Evolutionary conservation across 106 monocot species (phyloP), one percentile per base, ranked within the genome.

Genomic region (Acanthochlamys bracteata): DNA sequence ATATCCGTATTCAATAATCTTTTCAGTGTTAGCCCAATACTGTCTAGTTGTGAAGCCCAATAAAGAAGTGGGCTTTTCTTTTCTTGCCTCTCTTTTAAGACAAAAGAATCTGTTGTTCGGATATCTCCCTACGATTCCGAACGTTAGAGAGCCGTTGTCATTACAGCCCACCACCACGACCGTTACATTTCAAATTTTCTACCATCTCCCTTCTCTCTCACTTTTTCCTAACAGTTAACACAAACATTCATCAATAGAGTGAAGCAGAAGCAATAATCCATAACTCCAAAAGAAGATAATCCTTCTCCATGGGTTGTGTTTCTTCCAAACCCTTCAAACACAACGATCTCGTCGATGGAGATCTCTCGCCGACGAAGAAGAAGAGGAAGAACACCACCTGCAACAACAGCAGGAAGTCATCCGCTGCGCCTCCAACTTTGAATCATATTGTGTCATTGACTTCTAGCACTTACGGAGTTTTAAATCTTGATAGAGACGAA

Each of bases 391-490:
- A 45, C 10, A 9, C 7, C 13, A 45, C 7, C 43, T 9, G 13
- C 43, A 7, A 9, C 16, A n/a, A 9, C 55, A 17, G 7, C 12
- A n/a, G 7, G 11, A 9, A 9, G 7, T 15, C 55, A 9, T n/a
- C 55, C 55, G 55, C 55, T 1, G 25, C 57, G 20, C 40, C 33
- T 55, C 39, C 11, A 25, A 55, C 24, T 52, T 59, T 53, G 47
- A 75, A 72, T 74, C 92, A 92, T 53, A 60, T 82, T 21, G 92
- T 92, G 61, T 92, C 82, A 20, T 86, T 89, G 81, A 86, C 89
- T 11, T 94, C 93, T 42, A 75, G 67, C 71, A 94, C 93, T 57
- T 90, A 90, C 59, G 89, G 93, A 20, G 89, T 73, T 16, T 76
- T 94, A 17, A 81, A 79, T 20, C 85, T 93, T 60, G 78, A 89